Evolutionary conservation across 768 basidiomycete genomes (phyloP).

Genomic region (Boletus vermiculosoides): DNA sequence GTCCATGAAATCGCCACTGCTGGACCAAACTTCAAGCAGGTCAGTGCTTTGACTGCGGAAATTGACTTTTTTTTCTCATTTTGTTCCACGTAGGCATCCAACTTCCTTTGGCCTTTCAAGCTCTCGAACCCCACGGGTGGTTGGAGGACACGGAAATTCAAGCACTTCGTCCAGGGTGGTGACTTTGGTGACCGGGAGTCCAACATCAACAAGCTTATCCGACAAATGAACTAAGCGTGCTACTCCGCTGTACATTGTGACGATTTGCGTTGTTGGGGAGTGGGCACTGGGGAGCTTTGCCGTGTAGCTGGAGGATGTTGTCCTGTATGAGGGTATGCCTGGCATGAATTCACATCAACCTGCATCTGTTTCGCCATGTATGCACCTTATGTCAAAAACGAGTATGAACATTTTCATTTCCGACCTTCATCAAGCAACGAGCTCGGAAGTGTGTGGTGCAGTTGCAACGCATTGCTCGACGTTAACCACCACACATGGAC

Average conservation of each 20-base stretch:
- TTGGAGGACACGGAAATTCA: constrained; percentile 98
- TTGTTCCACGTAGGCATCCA: constrained; percentile 56
- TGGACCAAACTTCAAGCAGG: constrained; percentile 99
- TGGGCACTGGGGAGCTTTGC: neutral
- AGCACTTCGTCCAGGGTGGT: constrained; percentile 93
- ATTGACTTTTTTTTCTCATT: neutral
- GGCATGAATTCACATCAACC: constrained; percentile 28
- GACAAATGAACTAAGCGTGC: constrained; percentile 78
- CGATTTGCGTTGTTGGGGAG: constrained; percentile 3
- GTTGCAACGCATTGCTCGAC: neutral
- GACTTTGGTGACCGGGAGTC: constrained; percentile 96
- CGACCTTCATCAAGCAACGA: neutral
- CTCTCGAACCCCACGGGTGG: constrained; percentile 99
- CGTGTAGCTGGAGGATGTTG: constrained; percentile 12
- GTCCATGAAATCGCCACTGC: constrained; percentile 94
- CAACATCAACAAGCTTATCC: constrained; percentile 97
- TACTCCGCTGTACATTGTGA: neutral
- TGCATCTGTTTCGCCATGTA: constrained; percentile 26
- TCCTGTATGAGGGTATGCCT: constrained; percentile 31
- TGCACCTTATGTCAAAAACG: constrained; percentile 27
- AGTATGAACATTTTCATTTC: constrained; percentile 21
- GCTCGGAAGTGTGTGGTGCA: neutral
- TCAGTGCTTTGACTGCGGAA: constrained; percentile 32
- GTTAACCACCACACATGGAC: neutral
- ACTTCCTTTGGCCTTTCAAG: constrained; percentile 99